Evolutionary conservation across 2,329 filamentous ascomycete species (phyloP), one percentile per base, ranked within the genome.

Genomic region (Aspergillus fumigatiaffinis): DNA sequence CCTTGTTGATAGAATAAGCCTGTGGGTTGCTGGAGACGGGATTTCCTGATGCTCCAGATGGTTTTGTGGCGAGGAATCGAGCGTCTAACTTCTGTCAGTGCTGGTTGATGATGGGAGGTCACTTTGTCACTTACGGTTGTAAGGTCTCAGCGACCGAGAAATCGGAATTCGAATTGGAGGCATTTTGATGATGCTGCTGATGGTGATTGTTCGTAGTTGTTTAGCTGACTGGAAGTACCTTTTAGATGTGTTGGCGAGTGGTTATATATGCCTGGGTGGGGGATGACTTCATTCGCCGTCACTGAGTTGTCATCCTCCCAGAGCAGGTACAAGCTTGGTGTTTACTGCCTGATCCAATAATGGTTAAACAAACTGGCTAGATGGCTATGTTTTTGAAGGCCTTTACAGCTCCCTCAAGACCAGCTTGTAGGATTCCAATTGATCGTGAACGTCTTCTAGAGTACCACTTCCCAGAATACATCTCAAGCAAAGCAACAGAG

Each of bases 401-500:
- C 25, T 3, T 3, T 26, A 32, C 3, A 4, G 12, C 29, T 14
- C 32, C 14, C 12, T 35, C 12, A 50, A 49, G 29, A 44, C 41
- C 44, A 50, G 21, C 46, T 44, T 42, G n/a, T n/a, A 42, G 38
- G 53, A 53, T 5, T 51, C 51, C 44, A 57, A 26, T 3, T 28
- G 47, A 29, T 46, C 26, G n/a, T n/a, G 32, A n/a, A 53, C 17
- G 3, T 50, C 20, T 20, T 57, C 35, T 10, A 29, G 47, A 3
- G 10, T 54, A 9, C 44, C 55, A 3, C 29, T 35, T 10, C 41
- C 49, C 10, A 46, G 51, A 8, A 54, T 49, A 6, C 29, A 10
- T 32, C 48, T 51, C 41, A 49, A 20, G 25, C 28, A 57, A 17
- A 53, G 55, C 14, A 53, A 49, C 26, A 53, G 47, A 14, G 55